These are phyloP conservation scores for Mortierella sp. DNA, from an alignment of 371 early-diverging fungal species.

Conservation along the genomic window DNA sequence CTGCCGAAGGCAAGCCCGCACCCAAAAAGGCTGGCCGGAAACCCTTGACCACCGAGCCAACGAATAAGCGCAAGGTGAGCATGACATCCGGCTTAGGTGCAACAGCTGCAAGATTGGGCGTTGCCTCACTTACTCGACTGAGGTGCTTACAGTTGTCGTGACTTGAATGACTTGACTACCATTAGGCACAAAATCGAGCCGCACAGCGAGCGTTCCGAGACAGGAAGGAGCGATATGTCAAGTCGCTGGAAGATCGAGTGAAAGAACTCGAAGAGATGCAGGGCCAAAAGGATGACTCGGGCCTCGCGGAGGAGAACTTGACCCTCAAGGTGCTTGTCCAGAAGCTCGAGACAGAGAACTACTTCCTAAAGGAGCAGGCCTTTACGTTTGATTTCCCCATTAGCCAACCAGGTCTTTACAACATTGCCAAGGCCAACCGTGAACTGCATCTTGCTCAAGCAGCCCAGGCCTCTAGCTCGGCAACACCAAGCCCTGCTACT, in stretches of 20 bases:
- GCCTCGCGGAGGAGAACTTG: slow-evolving; percentile 65
- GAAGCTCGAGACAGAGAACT: slow-evolving; percentile 60
- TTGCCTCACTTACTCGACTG: too few species aligned
- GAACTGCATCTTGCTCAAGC: slow-evolving; percentile 8
- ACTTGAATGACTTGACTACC: not conserved
- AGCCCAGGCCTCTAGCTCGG: not conserved
- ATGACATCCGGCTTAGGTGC: too few species aligned
- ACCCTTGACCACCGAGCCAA: slow-evolving; percentile 14
- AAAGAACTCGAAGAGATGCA: slow-evolving; percentile 65
- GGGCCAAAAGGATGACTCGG: slow-evolving; percentile 47
- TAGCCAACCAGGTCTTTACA: slow-evolving; percentile 49
- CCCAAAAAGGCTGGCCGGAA: slow-evolving; percentile 21
- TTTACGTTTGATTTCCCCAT: slow-evolving; percentile 61
- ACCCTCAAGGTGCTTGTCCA: slow-evolving; percentile 58
- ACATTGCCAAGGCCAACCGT: slow-evolving; percentile 11
- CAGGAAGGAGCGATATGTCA: slow-evolving; percentile 73
- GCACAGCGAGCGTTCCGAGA: slow-evolving; percentile 82
- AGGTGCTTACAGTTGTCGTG: not conserved
- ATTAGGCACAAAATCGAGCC: slow-evolving; percentile 75
- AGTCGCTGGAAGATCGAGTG: slow-evolving; percentile 70
- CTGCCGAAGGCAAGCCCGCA: slow-evolving; percentile 19
- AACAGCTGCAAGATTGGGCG: too few species aligned
- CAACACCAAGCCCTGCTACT: not conserved
- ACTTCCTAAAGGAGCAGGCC: slow-evolving; percentile 54
- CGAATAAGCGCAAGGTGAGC: slow-evolving; percentile 16